phyloP scores from a whole-genome alignment of 768 basidiomycete species.

The Pseudohyphozyma bogoriensis region DNA sequence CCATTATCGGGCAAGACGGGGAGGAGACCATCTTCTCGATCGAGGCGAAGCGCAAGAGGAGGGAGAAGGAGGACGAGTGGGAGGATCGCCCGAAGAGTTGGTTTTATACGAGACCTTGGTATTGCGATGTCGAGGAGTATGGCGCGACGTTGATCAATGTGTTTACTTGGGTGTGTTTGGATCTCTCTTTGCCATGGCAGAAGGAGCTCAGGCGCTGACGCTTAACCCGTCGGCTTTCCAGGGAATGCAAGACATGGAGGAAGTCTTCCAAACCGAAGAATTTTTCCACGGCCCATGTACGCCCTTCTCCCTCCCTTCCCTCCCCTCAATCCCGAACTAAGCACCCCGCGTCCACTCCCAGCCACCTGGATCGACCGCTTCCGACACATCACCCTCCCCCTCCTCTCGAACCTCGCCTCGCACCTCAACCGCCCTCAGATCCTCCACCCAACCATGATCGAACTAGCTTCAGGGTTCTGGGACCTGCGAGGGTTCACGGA shows the following conservation, averaged over 20 bases:
- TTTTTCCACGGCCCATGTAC: constrained; percentile 27
- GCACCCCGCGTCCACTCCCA: not conserved
- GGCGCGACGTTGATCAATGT: constrained; percentile 17
- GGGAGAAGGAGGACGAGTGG: constrained; percentile 13
- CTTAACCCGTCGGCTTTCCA: not conserved
- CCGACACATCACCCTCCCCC: constrained; percentile 21
- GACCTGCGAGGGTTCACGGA: constrained; percentile 27
- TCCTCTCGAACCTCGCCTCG: constrained; percentile 18
- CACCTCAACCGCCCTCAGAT: constrained; percentile 20
- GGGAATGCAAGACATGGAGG: not conserved
- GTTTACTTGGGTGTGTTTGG: constrained; percentile 17
- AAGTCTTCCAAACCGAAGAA: constrained; percentile 15
- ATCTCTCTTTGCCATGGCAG: not conserved
- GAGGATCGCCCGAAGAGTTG: constrained; percentile 16
- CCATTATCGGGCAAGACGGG: constrained; percentile 9
- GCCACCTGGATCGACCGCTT: constrained; percentile 26
- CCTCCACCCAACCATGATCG: constrained; percentile 18
- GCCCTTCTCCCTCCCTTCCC: not conserved
- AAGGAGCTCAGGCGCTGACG: not conserved
- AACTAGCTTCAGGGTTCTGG: constrained; percentile 24
- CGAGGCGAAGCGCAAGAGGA: constrained; percentile 2
- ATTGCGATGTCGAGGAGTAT: constrained; percentile 21
- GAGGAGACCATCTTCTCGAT: constrained; percentile 13
- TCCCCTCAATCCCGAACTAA: not conserved
- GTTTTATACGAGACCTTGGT: constrained; percentile 22